Evolutionary conservation across 129 eudicot species (phyloP), one percentile per base, ranked within the genome.

Genomic region (Apium graveolens): DNA sequence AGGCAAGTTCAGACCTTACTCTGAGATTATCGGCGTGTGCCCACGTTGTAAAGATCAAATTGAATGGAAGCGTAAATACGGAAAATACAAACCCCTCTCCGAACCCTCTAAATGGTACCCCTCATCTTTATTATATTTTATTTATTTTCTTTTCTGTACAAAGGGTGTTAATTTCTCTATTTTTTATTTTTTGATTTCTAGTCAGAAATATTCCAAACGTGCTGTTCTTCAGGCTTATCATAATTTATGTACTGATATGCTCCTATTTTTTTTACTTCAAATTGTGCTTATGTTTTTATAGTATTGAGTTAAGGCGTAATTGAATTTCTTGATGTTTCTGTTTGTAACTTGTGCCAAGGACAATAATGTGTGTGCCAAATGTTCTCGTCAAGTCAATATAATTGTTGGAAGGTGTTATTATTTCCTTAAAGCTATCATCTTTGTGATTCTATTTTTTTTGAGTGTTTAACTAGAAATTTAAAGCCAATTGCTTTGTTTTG

Each of bases 71-170:
- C n/a, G n/a, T n/a, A n/a, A n/a, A n/a, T n/a, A n/a, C n/a, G n/a
- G n/a, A n/a, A n/a, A 96, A 84, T 96, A 96, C 76, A 96, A 92
- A 80, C 88, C 96, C 65, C 89, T 96, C 20, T 24, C 88, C 3
- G 99, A 92, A 84, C 95, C 99, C 24, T 88, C 97, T 16, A 96
- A 92, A 86, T 96, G 99, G 99, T 96, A 82, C 27, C 4, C 16
- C 29, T 13, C 7, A 32, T 27, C 31, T 0, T 26, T 35, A 8
- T 69, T n/a, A n/a, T n/a, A n/a, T n/a, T n/a, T n/a, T n/a, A n/a
- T n/a, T n/a, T n/a, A n/a, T n/a, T n/a, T n/a, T n/a, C n/a, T n/a
- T n/a, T n/a, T n/a, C n/a, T n/a, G n/a, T n/a, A n/a, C n/a, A n/a
- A n/a, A n/a, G n/a, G n/a, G n/a, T n/a, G n/a, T n/a, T n/a, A n/a